Evolutionary conservation across 1,284 basidiomycete genomes (phyloP), one percentile per base, ranked within the genome.

Genomic region (Moesziomyces antarcticus): DNA sequence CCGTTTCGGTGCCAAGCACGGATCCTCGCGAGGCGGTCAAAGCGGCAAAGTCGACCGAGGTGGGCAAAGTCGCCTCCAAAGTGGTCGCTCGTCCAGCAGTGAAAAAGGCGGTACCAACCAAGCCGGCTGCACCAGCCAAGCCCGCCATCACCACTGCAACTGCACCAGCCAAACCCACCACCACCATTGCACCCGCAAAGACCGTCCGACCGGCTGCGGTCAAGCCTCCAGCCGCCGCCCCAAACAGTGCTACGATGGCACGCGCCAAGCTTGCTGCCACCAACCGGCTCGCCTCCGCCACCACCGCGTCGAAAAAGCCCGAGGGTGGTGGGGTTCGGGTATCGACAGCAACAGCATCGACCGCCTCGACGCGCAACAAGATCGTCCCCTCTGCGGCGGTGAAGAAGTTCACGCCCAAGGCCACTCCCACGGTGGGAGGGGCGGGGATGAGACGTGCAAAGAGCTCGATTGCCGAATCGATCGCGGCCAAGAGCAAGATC

Each of bases 311-410:
- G 18, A 2, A n/a, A 43, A 44, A 24, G 20, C 8, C 20, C 21
- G 20, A 44, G 42, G 13, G 22, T 5, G 10, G 42, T 8, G 8
- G 20, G 20, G 22, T 24, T n/a, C 18, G n/a, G 20, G 9, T 24
- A n/a, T 72, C 69, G 14, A 56, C 43, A 0, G 51, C 61, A 3
- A 66, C 59, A 10, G 69, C 69, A 16, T 50, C 63, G 14, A 72
- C 69, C 16, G 69, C 59, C 0, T 72, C 69, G 41, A 58, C 61
- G n/a, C 69, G 69, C 25, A 63, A 63, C 63, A 66, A 66, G 43
- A 45, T 72, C 25, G 61, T 67, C 8, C 63, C 58, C 11, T 20
- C 59, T 14, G 63, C 56, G 2, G 25, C 59, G 5, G 46, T 53
- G 1, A 73, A 64, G 22, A 63, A 60, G 47, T 67, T 61, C 25